phyloP scores from a whole-genome alignment of 805 yeast genomes.

The Citeromyces nyonsensis region DNA sequence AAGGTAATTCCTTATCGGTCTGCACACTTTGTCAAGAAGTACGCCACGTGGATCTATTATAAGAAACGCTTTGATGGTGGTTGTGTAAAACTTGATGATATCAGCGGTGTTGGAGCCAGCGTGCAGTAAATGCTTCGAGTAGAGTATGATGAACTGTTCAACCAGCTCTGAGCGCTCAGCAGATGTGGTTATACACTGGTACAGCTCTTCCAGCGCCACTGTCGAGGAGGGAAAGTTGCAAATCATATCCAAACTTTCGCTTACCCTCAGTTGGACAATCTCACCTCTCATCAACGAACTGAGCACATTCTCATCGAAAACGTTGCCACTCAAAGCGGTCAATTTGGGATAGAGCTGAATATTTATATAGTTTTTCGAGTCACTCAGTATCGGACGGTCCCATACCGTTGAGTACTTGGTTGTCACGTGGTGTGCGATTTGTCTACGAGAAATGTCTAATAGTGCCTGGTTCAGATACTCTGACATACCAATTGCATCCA shows the following conservation, averaged over 20 bases:
- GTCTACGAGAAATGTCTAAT: slow-evolving; percentile 19
- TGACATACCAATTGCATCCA: slow-evolving; percentile 6
- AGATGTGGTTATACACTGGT: slow-evolving; percentile 25
- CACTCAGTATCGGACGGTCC: slow-evolving; percentile 18
- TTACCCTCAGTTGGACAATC: slow-evolving; percentile 26
- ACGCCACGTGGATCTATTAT: slow-evolving; percentile 82
- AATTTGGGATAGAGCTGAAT: slow-evolving; percentile 19
- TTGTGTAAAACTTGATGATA: slow-evolving; percentile 52
- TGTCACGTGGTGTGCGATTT: slow-evolving; percentile 17
- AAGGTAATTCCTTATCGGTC: slow-evolving; percentile 62
- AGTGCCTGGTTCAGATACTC: slow-evolving; percentile 13
- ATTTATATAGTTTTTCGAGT: slow-evolving; percentile 21
- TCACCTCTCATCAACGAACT: slow-evolving; percentile 8
- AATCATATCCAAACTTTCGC: slow-evolving; percentile 47
- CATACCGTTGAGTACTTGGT: slow-evolving; percentile 18
- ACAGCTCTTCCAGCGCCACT: slow-evolving; percentile 42
- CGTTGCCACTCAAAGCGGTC: slow-evolving; percentile 6
- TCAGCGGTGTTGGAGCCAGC: slow-evolving; percentile 73
- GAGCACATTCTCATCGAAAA: slow-evolving; percentile 6
- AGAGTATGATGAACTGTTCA: slow-evolving; percentile 25
- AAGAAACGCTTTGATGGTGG: slow-evolving; percentile 55
- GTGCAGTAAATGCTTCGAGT: slow-evolving; percentile 39
- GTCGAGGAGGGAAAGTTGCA: slow-evolving; percentile 32
- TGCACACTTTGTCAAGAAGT: slow-evolving; percentile 57
- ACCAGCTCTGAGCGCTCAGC: slow-evolving; percentile 35